These are phyloP conservation scores for Penicillium cinerascens DNA, from an alignment of 495 filamentous ascomycete genomes.

Conservation along the genomic window DNA sequence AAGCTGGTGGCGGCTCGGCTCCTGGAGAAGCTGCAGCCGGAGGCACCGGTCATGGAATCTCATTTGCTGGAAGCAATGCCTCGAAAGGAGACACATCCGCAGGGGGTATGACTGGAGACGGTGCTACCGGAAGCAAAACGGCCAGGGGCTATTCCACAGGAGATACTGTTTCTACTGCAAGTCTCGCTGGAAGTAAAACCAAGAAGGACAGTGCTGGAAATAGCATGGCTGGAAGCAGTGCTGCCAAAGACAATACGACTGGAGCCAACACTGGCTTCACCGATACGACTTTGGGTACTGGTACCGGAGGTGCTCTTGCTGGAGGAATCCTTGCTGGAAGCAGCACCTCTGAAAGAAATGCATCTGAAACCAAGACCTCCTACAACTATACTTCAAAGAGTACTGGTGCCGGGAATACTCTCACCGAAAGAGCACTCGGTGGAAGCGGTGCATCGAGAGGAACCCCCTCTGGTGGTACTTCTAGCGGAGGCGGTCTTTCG, in stretches of 20 bases:
- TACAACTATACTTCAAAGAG: neutral
- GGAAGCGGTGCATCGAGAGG: neutral
- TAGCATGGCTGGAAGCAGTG: neutral
- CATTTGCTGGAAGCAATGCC: neutral
- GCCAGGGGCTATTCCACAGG: too few relatives aligned
- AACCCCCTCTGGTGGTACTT: too few relatives aligned
- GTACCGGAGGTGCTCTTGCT: neutral
- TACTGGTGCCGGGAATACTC: neutral
- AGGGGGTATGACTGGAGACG: too few relatives aligned
- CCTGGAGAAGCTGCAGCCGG: neutral
- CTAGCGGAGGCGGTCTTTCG: neutral
- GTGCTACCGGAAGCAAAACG: too few relatives aligned
- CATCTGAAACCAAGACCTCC: neutral
- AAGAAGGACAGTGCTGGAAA: too few relatives aligned
- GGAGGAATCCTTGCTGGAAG: neutral
- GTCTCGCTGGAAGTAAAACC: neutral
- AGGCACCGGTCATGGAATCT: neutral
- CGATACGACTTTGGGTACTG: neutral
- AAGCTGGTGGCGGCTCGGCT: neutral
- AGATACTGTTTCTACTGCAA: neutral
- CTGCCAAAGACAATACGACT: neutral
- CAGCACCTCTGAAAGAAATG: neutral
- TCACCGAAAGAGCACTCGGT: neutral
- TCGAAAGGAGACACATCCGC: neutral
- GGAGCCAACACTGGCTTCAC: neutral